Evolutionary conservation across 805 yeast species (phyloP).

Genomic region (Candida dajiaensis): DNA sequence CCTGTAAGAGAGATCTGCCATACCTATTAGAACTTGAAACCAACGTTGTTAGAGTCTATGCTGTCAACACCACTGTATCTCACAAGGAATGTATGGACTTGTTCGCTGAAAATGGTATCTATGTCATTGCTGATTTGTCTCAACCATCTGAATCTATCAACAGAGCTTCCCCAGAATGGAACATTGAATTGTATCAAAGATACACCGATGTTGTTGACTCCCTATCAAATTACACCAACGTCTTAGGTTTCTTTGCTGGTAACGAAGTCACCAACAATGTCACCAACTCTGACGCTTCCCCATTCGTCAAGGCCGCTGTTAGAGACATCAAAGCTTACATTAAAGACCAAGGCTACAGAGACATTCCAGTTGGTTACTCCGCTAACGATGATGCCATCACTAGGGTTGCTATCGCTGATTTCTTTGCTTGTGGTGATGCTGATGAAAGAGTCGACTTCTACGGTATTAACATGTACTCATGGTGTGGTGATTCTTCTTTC

Average conservation of each 20-base stretch:
- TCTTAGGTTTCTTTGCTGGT: constrained; percentile 87
- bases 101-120: constrained; percentile 74
- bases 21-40: constrained; percentile 55
- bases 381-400: constrained; percentile 74
- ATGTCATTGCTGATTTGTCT: constrained; percentile 77
- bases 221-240: constrained; percentile 65
- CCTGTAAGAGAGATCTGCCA: constrained; percentile 70
- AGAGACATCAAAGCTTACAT: constrained; percentile 77
- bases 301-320: constrained; percentile 85
- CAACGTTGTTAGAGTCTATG: constrained; percentile 72
- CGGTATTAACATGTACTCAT: constrained; percentile 83
- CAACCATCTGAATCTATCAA: constrained; percentile 69
- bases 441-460: constrained; percentile 63
- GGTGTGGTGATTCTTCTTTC: constrained; percentile 72
- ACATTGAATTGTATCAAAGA: constrained; percentile 56
- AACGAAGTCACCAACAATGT: constrained; percentile 78
- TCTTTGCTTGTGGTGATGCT: constrained; percentile 67
- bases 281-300: constrained; percentile 72
- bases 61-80: constrained; percentile 57
- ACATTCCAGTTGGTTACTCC: constrained; percentile 85
- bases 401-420: constrained; percentile 69
- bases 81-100: constrained; percentile 68
- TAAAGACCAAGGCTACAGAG: constrained; percentile 54
- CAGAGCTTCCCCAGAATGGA: constrained; percentile 69
- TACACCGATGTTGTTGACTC: constrained; percentile 73